Base-by-base conservation (phyloP, 129 eudicot genomes). In the Solidago caesia region DNA sequence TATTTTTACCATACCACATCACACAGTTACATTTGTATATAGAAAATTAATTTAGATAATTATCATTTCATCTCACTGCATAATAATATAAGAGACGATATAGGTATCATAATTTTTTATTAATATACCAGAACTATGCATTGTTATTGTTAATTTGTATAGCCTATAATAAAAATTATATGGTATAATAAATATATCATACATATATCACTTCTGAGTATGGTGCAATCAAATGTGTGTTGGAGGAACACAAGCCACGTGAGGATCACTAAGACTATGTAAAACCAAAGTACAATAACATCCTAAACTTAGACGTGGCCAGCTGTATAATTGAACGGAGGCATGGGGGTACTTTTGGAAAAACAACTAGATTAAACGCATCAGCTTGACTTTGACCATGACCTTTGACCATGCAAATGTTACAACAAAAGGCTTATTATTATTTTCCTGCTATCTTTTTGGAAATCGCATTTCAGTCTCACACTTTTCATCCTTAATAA, bases 251-350 rank as follows among this genome's bases (percentile, higher is more conserved):
- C 7, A 72, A 47, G 51, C 70, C 83, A 79, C 83, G 79, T 79
- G 83, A 79, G 64, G 56, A 68, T 79, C 83, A 79, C 70, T 33
- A 56, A 79, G 78, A 79, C 74, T 61, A 66, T 66, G 74, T 79
- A 79, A 60, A 39, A 57, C 77, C 82, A 78, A 70, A 70, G 82
- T 78, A 78, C 82, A 71, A 78, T 71, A 63, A 64, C 82, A 78
- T 67, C 77, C 72, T 57, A 42, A 25, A 33, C 44, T 64, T 68
- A 65, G 56, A 84, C 89, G 88, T 84, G 89, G 92, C 89, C 89
- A 87, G 92, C 92, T 87, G 92, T 87, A 77, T 57, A 41, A 42
- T 73, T 25, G 15, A 80, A 52, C 57, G 63, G 15, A 81, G 46
- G 13, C 71, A 47, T 74, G 82, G 88, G 82, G 88, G 82, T 53